phyloP scores from a whole-genome alignment of 108 stramenopile genomes.

The Fragilaria radians region DNA sequence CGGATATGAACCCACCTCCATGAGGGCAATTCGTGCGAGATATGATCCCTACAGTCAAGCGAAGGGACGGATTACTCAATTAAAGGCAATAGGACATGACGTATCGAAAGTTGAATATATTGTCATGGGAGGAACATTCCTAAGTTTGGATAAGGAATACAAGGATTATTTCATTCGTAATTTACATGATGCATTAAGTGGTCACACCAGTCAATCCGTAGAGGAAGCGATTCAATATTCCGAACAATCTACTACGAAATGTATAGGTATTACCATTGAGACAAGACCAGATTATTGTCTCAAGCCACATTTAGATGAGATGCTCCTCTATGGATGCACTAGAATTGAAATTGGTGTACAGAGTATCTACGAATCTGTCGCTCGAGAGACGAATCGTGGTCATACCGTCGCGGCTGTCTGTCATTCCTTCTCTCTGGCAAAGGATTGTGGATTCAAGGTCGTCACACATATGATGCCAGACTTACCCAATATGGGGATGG shows the following conservation, averaged over 20 bases:
- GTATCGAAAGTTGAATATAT: conserved; percentile 96
- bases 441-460: conserved; percentile 97
- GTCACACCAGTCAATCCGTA: conserved; percentile 74
- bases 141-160: conserved; percentile 83
- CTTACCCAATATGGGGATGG: conserved; percentile 90
- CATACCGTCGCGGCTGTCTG: conserved; percentile 89
- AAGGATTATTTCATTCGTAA: conserved; percentile 94
- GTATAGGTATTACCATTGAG: conserved; percentile 96
- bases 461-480: conserved; percentile 98
- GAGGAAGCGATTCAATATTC: conserved; percentile 83
- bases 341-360: conserved; percentile 98
- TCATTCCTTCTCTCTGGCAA: conserved; percentile 90
- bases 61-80: conserved; percentile 80
- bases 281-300: conserved; percentile 96
- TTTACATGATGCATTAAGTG: conserved; percentile 90
- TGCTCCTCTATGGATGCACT: conserved; percentile 96
- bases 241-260: conserved; percentile 83
- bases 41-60: conserved; percentile 93
- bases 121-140: conserved; percentile 96
- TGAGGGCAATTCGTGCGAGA: conserved; percentile 92
- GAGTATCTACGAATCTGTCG: conserved; percentile 88
- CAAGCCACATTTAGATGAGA: conserved; percentile 88
- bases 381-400: conserved; percentile 93
- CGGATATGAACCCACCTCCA: conserved; percentile 93
- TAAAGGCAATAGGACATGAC: conserved; percentile 83